These are phyloP conservation scores for Cutaneotrichosporon cutaneum DNA, from an alignment of 1,284 basidiomycete species.

Conservation along the genomic window DNA sequence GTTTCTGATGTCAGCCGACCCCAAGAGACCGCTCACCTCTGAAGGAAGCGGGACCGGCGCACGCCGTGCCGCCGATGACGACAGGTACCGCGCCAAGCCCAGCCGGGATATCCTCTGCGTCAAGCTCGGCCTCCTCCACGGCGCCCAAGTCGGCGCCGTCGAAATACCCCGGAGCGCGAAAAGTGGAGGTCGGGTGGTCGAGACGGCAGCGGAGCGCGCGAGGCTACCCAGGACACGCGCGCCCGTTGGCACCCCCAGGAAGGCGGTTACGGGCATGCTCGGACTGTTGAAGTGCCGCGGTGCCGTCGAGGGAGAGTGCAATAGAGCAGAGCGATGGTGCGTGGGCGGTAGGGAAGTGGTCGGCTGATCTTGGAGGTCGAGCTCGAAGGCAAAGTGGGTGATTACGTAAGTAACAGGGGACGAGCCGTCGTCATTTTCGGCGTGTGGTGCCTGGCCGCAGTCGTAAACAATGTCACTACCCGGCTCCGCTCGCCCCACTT, in stretches of 20 bases:
- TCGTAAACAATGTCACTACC: neutral
- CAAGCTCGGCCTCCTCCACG: neutral
- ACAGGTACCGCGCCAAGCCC: neutral
- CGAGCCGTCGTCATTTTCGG: too few species aligned
- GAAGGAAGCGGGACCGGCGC: neutral
- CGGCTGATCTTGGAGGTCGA: neutral
- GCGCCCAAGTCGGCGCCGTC: neutral
- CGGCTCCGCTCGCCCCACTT: neutral
- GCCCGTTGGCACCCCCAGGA: conserved; percentile 12
- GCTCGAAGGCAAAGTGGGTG: neutral
- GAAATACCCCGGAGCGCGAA: neutral
- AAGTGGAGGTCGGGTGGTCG: neutral
- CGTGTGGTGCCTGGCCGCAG: neutral
- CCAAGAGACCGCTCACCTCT: neutral
- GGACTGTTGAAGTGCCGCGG: conserved; percentile 1
- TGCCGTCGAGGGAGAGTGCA: neutral
- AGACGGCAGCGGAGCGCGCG: neutral
- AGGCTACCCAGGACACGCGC: conserved; percentile 6
- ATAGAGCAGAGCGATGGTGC: neutral
- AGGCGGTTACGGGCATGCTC: conserved; percentile 17
- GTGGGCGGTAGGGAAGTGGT: neutral
- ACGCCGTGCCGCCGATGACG: neutral
- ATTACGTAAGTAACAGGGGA: too few species aligned
- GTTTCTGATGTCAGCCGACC: neutral
- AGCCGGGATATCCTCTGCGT: neutral